These are phyloP conservation scores for Fusarium gaditjirri DNA, from an alignment of 2,329 filamentous ascomycete genomes.

Conservation along the genomic window DNA sequence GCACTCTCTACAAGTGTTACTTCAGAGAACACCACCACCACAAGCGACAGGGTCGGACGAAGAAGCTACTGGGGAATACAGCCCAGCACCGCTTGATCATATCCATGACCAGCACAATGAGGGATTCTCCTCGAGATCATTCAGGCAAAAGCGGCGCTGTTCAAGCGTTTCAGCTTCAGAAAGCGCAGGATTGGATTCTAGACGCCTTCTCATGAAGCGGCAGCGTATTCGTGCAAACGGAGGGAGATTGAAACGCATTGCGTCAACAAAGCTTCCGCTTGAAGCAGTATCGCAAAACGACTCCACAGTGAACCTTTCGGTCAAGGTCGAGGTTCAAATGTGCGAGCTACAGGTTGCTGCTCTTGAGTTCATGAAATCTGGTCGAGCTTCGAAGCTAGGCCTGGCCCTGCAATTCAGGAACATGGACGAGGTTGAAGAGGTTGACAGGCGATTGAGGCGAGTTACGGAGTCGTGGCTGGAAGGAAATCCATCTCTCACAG, in stretches of 20 bases:
- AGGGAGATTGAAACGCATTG: conserved; percentile 34
- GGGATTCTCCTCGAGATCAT: neutral
- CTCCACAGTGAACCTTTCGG: conserved; percentile 28
- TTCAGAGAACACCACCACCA: conserved; percentile 35
- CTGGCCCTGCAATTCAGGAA: conserved; percentile 34
- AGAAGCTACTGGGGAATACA: neutral
- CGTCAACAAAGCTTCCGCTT: conserved; percentile 41
- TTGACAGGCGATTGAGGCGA: conserved; percentile 37
- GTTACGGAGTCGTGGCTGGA: conserved; percentile 40
- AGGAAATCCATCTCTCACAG: conserved; percentile 9
- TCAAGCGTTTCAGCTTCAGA: conserved; percentile 9
- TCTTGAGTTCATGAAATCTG: conserved; percentile 13
- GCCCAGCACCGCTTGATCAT: neutral
- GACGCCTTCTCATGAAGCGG: conserved; percentile 35
- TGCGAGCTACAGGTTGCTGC: conserved; percentile 15
- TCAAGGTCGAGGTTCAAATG: conserved; percentile 10
- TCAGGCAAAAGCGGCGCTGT: conserved; percentile 15
- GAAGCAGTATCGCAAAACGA: conserved; percentile 39
- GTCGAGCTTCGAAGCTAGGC: conserved; percentile 5
- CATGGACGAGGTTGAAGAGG: conserved; percentile 40
- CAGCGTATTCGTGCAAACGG: conserved; percentile 26
- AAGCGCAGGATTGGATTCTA: conserved; percentile 24
- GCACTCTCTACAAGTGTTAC: conserved; percentile 30
- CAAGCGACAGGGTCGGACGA: neutral
- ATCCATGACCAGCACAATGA: neutral